Evolutionary conservation across 352 stramenopile genomes (phyloP).

Genomic region (Phytophthora boehmeriae): DNA sequence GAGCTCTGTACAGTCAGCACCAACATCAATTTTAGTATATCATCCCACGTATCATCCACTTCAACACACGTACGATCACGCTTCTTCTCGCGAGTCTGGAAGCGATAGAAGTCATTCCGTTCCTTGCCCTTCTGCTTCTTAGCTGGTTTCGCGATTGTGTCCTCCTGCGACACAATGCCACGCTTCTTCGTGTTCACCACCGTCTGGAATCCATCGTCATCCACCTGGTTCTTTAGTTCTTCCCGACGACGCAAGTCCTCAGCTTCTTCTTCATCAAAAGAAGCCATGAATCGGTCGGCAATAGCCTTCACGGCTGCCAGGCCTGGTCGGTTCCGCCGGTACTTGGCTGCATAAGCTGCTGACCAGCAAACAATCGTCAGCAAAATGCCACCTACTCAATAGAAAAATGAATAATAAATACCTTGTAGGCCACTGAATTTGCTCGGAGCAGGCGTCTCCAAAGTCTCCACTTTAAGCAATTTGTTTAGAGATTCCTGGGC

Average conservation of each 20-base stretch:
- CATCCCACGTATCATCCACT: not conserved
- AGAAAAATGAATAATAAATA: conserved; percentile 12
- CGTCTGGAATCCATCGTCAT: conserved; percentile 85
- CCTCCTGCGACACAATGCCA: conserved; percentile 48
- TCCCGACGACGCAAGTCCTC: conserved; percentile 63
- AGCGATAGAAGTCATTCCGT: conserved; percentile 84
- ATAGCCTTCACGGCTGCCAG: conserved; percentile 66
- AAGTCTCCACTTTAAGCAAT: conserved; percentile 44
- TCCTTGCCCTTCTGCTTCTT: conserved; percentile 90
- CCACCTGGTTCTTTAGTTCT: conserved; percentile 79
- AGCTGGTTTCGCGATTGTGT: conserved; percentile 52
- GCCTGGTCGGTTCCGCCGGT: conserved; percentile 71
- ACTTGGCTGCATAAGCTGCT: conserved; percentile 60
- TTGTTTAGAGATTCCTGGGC: conserved; percentile 59
- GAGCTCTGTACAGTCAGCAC: conserved; percentile 53
- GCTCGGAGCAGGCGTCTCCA: conserved; percentile 39
- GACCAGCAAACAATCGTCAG: not conserved
- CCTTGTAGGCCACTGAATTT: conserved; percentile 41
- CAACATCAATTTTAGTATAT: conserved; percentile 7
- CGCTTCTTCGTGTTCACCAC: conserved; percentile 87
- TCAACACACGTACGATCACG: conserved; percentile 67
- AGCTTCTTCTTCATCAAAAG: conserved; percentile 75
- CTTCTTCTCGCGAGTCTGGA: conserved; percentile 88
- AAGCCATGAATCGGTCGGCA: conserved; percentile 77
- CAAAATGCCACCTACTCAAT: conserved; percentile 1